phyloP scores from a whole-genome alignment of 129 eudicot species.

The Flaveria sonorensis region DNA sequence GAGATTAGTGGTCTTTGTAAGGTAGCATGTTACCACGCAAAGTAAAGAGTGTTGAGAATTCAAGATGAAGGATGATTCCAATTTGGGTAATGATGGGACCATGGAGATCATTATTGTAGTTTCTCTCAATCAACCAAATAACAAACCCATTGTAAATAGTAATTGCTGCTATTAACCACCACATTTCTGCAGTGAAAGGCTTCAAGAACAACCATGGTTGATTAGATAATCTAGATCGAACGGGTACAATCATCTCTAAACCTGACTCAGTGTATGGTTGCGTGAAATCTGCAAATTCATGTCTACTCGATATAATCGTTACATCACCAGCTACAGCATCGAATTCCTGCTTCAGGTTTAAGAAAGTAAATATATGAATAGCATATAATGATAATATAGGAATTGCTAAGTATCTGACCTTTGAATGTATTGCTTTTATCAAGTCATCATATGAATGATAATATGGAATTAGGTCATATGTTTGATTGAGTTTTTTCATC shows the following conservation, averaged over 20 bases:
- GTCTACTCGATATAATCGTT: constrained; percentile 35
- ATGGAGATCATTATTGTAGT: constrained; percentile 11
- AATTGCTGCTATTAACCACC: constrained; percentile 40
- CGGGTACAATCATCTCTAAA: constrained; percentile 52
- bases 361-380: too few species aligned
- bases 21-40: constrained; percentile 33
- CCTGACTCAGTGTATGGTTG: constrained; percentile 51
- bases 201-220: constrained; percentile 48
- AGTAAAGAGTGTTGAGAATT: constrained; percentile 50
- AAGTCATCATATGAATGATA: constrained; percentile 37
- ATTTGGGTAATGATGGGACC: constrained; percentile 24
- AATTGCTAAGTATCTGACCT: constrained; percentile 28
- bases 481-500: constrained; percentile 21
- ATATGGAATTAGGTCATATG: constrained; percentile 29
- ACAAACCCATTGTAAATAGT: constrained; percentile 50
- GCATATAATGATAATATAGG: too few species aligned
- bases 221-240: constrained; percentile 32
- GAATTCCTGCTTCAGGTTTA: constrained; percentile 26
- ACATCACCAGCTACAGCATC: constrained; percentile 68
- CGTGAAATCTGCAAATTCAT: constrained; percentile 43
- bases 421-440: constrained; percentile 27
- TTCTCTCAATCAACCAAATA: constrained; percentile 51
- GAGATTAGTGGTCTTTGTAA: too few species aligned
- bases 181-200: constrained; percentile 52
- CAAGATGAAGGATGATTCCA: constrained; percentile 45